Evolutionary conservation across 2,329 filamentous ascomycete species (phyloP).

Genomic region (Sordariomycetes sp.): DNA sequence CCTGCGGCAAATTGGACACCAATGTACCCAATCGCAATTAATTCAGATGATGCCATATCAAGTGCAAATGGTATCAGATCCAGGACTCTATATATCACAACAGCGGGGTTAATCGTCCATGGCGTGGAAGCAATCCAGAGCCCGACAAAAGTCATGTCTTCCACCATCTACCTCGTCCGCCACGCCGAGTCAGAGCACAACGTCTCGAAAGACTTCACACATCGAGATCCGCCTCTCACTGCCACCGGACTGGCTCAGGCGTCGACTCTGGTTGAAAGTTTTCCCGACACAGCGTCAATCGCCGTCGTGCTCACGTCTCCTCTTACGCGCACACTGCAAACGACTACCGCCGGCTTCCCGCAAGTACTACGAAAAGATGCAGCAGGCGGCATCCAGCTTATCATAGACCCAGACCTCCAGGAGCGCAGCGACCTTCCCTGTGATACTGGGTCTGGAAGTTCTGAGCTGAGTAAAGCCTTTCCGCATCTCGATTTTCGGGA

Average conservation of each 20-base stretch:
- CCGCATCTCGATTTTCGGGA: conserved; percentile 7
- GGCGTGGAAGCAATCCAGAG: no score
- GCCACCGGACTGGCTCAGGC: conserved; percentile 5
- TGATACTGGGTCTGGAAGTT: conserved; percentile 12
- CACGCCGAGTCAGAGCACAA: conserved; percentile 11
- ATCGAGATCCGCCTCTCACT: conserved; percentile 9
- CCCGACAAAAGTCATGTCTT: conserved; percentile 9
- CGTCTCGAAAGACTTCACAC: conserved; percentile 9
- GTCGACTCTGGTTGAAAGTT: conserved; percentile 3
- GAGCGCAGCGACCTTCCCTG: conserved; percentile 15
- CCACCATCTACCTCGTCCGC: conserved; percentile 10
- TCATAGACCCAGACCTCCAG: conserved; percentile 12
- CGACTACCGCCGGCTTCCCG: conserved; percentile 7
- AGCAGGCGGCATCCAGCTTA: conserved; percentile 5
- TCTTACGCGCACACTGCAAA: conserved; percentile 9
- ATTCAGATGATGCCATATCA: not conserved
- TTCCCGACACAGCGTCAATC: conserved; percentile 6
- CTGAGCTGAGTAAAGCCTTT: conserved; percentile 8
- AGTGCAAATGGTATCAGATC: not conserved
- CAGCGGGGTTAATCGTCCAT: not conserved
- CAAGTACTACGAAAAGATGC: conserved; percentile 4
- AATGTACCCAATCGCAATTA: no score
- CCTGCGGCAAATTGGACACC: no score
- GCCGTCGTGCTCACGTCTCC: conserved; percentile 9
- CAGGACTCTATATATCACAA: not conserved